Conservation (phyloP, 2,329 filamentous ascomycete genomes). For the Rosellinia necatrix region DNA sequence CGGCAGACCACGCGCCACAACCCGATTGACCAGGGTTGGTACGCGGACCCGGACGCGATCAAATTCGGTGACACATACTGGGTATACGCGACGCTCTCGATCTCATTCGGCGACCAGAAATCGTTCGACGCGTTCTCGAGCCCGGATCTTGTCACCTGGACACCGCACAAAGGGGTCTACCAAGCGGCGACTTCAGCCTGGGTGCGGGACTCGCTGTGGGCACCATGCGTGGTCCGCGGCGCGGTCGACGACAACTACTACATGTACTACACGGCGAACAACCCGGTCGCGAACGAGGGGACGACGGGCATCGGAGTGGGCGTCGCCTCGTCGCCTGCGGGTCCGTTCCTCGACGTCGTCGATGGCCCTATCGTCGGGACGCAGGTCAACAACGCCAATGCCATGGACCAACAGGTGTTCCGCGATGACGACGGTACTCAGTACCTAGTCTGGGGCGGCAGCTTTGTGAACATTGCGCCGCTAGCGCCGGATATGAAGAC, state of each 20-base stretch:
- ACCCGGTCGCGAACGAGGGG: constrained; percentile 43
- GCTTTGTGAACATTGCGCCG: constrained; percentile 48
- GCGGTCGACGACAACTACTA: constrained; percentile 51
- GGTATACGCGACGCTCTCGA: constrained; percentile 53
- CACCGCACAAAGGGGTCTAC: constrained; percentile 51
- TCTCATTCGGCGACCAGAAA: constrained; percentile 50
- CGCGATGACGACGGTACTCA: constrained; percentile 46
- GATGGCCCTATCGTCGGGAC: constrained; percentile 48
- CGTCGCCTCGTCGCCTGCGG: constrained; percentile 43
- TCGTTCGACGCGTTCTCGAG: constrained; percentile 57
- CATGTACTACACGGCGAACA: constrained; percentile 56
- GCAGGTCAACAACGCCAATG: constrained; percentile 51
- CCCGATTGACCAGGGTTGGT: constrained; percentile 54
- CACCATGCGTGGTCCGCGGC: constrained; percentile 51
- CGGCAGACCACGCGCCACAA: too few species aligned
- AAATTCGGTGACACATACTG: constrained; percentile 52
- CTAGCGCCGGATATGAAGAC: constrained; percentile 49
- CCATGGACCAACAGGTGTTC: constrained; percentile 51
- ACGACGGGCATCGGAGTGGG: constrained; percentile 49
- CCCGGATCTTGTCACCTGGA: constrained; percentile 53
- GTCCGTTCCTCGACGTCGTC: constrained; percentile 48
- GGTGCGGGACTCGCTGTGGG: constrained; percentile 53
- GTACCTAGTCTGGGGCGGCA: constrained; percentile 50
- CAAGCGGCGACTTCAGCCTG: constrained; percentile 46
- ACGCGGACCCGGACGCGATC: constrained; percentile 54